Evolutionary conservation across 768 basidiomycete genomes (phyloP).

Genomic region (Cantharellus cinnabarinus): DNA sequence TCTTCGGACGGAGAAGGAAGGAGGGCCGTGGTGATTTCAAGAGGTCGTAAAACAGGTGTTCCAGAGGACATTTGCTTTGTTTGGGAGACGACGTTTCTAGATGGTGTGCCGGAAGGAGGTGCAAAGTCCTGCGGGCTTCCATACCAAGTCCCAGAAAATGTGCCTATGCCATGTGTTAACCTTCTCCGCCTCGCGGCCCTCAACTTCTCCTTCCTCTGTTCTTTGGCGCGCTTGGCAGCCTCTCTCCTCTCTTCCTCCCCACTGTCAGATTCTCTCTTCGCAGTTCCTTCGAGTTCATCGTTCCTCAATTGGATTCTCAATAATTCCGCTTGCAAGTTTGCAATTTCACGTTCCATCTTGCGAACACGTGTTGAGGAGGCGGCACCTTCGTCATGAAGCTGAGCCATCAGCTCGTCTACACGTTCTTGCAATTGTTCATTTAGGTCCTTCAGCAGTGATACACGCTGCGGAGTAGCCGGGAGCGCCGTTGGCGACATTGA

Average conservation of each 20-base stretch:
- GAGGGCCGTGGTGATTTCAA: not conserved
- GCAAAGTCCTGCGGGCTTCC: constrained; percentile 36
- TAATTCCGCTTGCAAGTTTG: constrained; percentile 47
- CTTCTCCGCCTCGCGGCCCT: not conserved
- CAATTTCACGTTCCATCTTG: constrained; percentile 64
- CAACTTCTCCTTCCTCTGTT: constrained; percentile 1
- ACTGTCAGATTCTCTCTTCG: constrained; percentile 22
- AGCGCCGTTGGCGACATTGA: not conserved
- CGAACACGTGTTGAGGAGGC: constrained; percentile 40
- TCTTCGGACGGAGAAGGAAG: not conserved
- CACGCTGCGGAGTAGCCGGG: not conserved
- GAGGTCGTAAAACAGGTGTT: constrained; percentile 1
- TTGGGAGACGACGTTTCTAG: not conserved
- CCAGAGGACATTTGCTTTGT: too few relatives aligned
- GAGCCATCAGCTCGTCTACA: not conserved
- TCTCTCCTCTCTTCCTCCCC: constrained; percentile 16
- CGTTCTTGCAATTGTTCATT: not conserved
- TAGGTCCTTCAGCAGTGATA: not conserved
- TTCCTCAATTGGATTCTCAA: constrained; percentile 54
- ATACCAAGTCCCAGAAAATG: constrained; percentile 5
- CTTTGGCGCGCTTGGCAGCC: not conserved
- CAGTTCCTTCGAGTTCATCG: constrained; percentile 49
- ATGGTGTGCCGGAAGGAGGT: constrained; percentile 21
- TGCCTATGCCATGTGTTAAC: not conserved
- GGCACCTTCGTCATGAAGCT: not conserved